These are phyloP conservation scores for Setomelanomma holmii DNA, from an alignment of 2,329 filamentous ascomycete species.

Conservation along the genomic window DNA sequence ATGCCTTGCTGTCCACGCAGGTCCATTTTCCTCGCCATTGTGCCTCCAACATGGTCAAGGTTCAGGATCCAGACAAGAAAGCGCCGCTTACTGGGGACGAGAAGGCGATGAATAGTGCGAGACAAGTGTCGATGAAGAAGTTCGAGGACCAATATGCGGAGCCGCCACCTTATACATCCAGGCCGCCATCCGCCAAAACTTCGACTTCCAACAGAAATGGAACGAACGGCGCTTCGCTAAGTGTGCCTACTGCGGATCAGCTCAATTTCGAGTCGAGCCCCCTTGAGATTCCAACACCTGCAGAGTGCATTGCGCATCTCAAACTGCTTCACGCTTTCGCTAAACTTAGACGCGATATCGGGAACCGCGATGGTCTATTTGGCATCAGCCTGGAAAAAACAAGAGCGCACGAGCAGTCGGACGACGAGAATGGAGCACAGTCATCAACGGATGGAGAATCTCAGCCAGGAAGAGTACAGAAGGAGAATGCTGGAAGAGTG, in stretches of 20 bases:
- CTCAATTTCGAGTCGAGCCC: constrained; percentile 49
- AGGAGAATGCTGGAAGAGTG: constrained; percentile 19
- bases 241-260: constrained; percentile 2
- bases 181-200: constrained; percentile 2
- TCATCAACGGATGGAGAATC: constrained; percentile 16
- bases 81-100: constrained; percentile 5
- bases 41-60: neutral
- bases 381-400: constrained; percentile 53
- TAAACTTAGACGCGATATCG: constrained; percentile 70
- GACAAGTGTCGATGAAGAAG: constrained; percentile 9
- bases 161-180: constrained; percentile 18
- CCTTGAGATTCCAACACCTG: constrained; percentile 51
- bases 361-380: constrained; percentile 71
- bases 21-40: neutral
- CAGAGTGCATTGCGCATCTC: constrained; percentile 74
- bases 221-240: neutral
- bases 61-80: constrained; percentile 4
- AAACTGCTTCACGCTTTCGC: constrained; percentile 75
- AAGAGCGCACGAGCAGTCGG: neutral
- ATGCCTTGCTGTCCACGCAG: neutral
- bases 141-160: constrained; percentile 10
- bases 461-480: constrained; percentile 48
- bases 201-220: neutral
- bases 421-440: constrained; percentile 12
- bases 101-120: constrained; percentile 8